Evolutionary conservation across 305 asterid genomes (phyloP).

Genomic region (Coffea humblotiana): DNA sequence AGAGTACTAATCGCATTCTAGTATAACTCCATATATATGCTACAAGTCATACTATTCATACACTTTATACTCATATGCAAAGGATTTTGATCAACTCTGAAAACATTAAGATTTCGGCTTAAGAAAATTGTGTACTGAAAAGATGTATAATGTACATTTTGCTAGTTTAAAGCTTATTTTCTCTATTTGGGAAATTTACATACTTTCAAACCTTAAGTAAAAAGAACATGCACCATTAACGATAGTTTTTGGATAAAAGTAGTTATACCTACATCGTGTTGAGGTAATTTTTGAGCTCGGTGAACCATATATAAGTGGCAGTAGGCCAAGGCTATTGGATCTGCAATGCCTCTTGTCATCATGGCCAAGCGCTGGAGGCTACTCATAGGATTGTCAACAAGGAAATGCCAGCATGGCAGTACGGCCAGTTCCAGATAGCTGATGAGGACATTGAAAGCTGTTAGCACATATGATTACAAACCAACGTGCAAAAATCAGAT

Average conservation of each 20-base stretch:
- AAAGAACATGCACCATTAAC: not conserved
- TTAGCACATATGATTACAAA: conserved; percentile 1
- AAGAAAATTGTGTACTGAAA: not conserved
- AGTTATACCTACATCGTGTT: conserved; percentile 50
- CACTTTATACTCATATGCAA: not conserved
- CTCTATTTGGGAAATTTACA: not conserved
- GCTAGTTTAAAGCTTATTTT: not conserved
- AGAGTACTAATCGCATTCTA: too few species aligned
- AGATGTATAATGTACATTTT: not conserved
- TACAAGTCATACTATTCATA: too few species aligned
- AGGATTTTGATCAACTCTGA: not conserved
- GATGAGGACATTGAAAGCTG: conserved; percentile 9
- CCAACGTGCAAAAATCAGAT: not conserved
- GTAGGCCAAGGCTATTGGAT: conserved; percentile 77
- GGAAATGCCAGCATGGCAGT: conserved; percentile 77
- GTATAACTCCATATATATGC: too few species aligned
- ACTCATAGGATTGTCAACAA: conserved; percentile 52
- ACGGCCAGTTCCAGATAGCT: conserved; percentile 90
- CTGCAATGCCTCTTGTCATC: conserved; percentile 87
- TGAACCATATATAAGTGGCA: conserved; percentile 79
- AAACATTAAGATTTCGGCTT: not conserved
- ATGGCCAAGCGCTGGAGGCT: conserved; percentile 67
- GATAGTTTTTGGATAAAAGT: not conserved
- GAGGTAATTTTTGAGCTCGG: conserved; percentile 64
- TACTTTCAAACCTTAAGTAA: not conserved